These are phyloP conservation scores for Russula brevipes DNA, from an alignment of 768 basidiomycete genomes.

Conservation along the genomic window DNA sequence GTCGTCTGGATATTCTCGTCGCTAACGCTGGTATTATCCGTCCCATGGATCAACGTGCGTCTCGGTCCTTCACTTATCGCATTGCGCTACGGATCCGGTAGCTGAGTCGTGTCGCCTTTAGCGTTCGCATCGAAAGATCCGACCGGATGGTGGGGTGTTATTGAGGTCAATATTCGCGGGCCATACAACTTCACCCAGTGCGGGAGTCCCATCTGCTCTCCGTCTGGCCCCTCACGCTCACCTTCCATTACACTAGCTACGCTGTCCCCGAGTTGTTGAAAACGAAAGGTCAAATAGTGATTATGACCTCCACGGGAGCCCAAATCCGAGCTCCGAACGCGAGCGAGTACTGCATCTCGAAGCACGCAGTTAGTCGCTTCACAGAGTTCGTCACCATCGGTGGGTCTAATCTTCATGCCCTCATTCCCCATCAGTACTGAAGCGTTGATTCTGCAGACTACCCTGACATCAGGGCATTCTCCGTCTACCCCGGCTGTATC, in stretches of 20 bases:
- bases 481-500: background rate
- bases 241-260: background rate
- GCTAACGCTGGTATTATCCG: constrained; percentile 8
- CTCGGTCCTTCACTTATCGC: no score
- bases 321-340: background rate
- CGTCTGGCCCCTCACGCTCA: background rate
- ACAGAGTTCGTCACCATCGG: constrained; percentile 11
- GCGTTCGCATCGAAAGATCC: constrained; percentile 6
- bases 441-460: background rate
- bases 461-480: constrained; percentile 10
- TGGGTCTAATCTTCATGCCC: background rate
- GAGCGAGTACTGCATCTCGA: constrained; percentile 17
- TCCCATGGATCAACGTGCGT: no score
- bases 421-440: no score
- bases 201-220: background rate
- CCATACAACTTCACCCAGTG: constrained; percentile 14
- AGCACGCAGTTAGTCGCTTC: constrained; percentile 5
- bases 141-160: constrained; percentile 9
- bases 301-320: background rate
- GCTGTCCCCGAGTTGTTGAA: constrained; percentile 10
- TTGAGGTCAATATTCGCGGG: constrained; percentile 20
- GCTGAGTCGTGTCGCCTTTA: background rate
- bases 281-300: constrained; percentile 5
- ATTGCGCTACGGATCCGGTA: background rate
- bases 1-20: constrained; percentile 7